Evolutionary conservation across 768 basidiomycete genomes (phyloP).

Genomic region (Kwoniella dejecticola): DNA sequence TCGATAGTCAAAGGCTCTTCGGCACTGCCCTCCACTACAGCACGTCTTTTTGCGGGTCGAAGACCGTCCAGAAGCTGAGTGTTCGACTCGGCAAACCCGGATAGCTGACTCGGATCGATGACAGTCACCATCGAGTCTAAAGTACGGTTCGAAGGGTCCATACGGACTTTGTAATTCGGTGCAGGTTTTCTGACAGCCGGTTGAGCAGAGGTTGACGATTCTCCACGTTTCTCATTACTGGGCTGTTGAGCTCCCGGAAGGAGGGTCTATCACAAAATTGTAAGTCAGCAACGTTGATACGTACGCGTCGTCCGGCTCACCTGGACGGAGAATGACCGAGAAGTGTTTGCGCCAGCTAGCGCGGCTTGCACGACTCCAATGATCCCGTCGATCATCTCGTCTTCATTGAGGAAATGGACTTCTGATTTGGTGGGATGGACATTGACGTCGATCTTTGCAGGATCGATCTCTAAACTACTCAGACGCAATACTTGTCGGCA

Average conservation of each 20-base stretch:
- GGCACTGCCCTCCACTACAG: slow-evolving; percentile 18
- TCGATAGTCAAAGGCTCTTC: slow-evolving; percentile 60
- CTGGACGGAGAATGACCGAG: slow-evolving; percentile 58
- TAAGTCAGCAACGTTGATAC: not conserved
- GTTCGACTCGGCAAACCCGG: slow-evolving; percentile 22
- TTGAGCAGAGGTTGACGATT: slow-evolving; percentile 14
- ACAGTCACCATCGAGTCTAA: slow-evolving; percentile 93
- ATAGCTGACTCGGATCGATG: slow-evolving; percentile 60
- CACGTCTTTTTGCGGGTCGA: slow-evolving; percentile 31
- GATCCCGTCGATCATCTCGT: slow-evolving; percentile 75
- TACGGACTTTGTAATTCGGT: slow-evolving; percentile 89
- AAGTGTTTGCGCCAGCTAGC: slow-evolving; percentile 60
- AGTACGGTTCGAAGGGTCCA: slow-evolving; percentile 81
- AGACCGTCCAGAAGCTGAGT: slow-evolving; percentile 2
- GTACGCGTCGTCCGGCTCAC: slow-evolving; percentile 30
- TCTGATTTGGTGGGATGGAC: slow-evolving; percentile 98
- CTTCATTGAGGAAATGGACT: slow-evolving; percentile 88
- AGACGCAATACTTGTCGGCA: not conserved
- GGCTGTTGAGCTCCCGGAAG: slow-evolving; percentile 47
- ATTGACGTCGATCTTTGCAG: slow-evolving; percentile 89
- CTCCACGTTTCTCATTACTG: slow-evolving; percentile 16
- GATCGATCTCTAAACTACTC: slow-evolving; percentile 75
- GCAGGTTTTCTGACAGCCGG: slow-evolving; percentile 38
- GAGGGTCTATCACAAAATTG: slow-evolving; percentile 42
- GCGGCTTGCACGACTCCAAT: slow-evolving; percentile 70